Base-by-base conservation (phyloP, 352 stramenopile species). In the Globisporangium sylvaticum region DNA sequence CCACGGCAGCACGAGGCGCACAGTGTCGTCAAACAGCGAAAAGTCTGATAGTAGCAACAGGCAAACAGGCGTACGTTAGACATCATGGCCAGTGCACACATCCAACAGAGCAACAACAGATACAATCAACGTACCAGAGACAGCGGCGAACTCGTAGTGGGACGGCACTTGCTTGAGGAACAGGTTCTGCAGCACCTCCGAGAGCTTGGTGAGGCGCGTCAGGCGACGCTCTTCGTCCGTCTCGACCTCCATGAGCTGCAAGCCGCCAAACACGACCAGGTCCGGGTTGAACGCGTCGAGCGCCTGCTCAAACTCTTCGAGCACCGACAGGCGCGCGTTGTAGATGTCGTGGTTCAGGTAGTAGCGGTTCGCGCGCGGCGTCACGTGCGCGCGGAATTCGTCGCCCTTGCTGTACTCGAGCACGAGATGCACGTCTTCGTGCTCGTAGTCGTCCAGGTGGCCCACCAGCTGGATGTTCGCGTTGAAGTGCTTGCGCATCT, bases 301-400 rank as follows among this genome's bases (percentile, higher is more conserved):
- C 6, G 79, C 76, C 8, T 76, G 32, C 64, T 89, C 84, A 67
- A 94, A 94, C 59, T 89, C 81, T 62, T 94, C 87, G 9, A 94
- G 64, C 32, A 93, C 87, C 15, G 87, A 93, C 48, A 94, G 63
- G 7, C 77, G 80, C 14, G 87, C 84, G 59, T 94, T 94, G 73
- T 94, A 85, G 34, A 93, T 88, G 64, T 94, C 87, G 69, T 94
- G 87, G 71, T 94, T 94, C 20, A 94, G 75, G 60, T 94, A 94
- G 64, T 94, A 94, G 12, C 87, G 73, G 67, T 94, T 94, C 44
- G 87, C 87, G 42, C 87, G 84, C 15, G 84, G 84, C 5, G 87
- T 90, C 32, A 65, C 71, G 63, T 91, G 74, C 58, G 77, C 79
- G 44, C 80, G 75, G 60, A 92, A 92, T 22, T 58, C 58, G 55